Evolutionary conservation across 2,329 filamentous ascomycete species (phyloP).

Genomic region (Exophiala sp.): DNA sequence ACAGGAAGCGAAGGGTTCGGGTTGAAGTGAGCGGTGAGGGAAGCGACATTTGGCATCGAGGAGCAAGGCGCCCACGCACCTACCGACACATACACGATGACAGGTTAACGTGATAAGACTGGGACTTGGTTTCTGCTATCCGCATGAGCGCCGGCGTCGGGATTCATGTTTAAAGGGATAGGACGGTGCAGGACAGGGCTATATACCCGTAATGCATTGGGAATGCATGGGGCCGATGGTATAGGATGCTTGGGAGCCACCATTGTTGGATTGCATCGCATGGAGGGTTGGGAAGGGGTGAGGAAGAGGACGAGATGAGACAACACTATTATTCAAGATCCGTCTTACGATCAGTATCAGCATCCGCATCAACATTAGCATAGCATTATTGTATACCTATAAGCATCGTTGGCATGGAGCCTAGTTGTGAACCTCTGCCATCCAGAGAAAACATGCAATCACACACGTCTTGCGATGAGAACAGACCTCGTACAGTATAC

Average conservation of each 20-base stretch:
- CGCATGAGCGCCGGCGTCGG: neutral
- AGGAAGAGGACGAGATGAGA: neutral
- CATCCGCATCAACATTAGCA: neutral
- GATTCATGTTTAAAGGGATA: neutral
- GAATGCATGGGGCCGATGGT: neutral
- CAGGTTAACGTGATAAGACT: neutral
- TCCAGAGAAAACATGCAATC: too few species aligned
- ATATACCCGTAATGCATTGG: neutral
- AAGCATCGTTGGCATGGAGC: neutral
- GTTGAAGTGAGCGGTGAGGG: constrained; percentile 55
- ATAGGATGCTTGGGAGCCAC: neutral
- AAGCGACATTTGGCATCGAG: too few species aligned
- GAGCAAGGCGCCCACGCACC: too few species aligned
- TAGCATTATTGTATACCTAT: neutral
- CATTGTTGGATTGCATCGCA: neutral
- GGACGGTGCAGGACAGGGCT: neutral
- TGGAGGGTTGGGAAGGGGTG: neutral
- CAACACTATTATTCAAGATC: neutral
- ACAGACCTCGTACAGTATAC: too few species aligned
- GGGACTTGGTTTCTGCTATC: neutral
- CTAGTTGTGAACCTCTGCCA: too few species aligned
- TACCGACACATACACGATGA: too few species aligned
- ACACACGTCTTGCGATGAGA: too few species aligned
- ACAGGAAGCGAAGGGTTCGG: constrained; percentile 88
- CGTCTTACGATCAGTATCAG: too few species aligned